Evolutionary conservation across 345 rosid species (phyloP), one percentile per base, ranked within the genome.

Genomic region (Eucalyptus pauciflora): DNA sequence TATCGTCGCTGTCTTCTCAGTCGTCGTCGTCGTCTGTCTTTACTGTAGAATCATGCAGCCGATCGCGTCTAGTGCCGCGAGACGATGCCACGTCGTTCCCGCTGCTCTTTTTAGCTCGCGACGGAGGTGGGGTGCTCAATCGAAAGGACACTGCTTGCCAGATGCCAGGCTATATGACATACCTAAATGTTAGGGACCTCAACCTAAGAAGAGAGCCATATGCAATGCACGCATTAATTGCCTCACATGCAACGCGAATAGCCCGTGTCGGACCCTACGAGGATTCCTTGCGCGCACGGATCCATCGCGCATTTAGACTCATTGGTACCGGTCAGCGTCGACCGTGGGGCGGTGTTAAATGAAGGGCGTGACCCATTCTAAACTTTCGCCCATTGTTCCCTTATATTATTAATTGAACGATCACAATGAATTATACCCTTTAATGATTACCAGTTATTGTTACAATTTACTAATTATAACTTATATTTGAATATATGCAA

Each of bases 401-500:
- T 52, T 52, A 2, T 52, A 52, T 20, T 52, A 20, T 52, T 18
- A 52, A 52, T 52, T 52, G 25, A 52, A 52, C 10, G 8, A 20
- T 52, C 0, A 52, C 5, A 52, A 52, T 18, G 25, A 8, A 52
- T 52, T 52, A 52, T 52, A 52, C 0, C 5, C 0, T 52, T 18
- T 52, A 1, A 52, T 7, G 5, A 20, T 1, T 52, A 52, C 3
- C 1, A 20, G 8, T 52, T 52, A 1, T 52, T 52, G 3, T 0
- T 52, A 52, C 0, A 52, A 52, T 52, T 52, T 52, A 52, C 8
- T 52, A 5, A 52, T 52, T 52, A 3, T 52, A 20, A 52, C 3
- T 52, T 52, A 1, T 18, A 52, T 52, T 52, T 7, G 24, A 52
- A 52, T 52, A 52, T 52, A 2, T 18, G 24, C 1, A 1, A 52